A percentile compares a stretch with the other conserved stretches of the same genome.
phyloP scores from a whole-genome alignment of 352 stramenopile species.

The Phytophthora sp. region DNA sequence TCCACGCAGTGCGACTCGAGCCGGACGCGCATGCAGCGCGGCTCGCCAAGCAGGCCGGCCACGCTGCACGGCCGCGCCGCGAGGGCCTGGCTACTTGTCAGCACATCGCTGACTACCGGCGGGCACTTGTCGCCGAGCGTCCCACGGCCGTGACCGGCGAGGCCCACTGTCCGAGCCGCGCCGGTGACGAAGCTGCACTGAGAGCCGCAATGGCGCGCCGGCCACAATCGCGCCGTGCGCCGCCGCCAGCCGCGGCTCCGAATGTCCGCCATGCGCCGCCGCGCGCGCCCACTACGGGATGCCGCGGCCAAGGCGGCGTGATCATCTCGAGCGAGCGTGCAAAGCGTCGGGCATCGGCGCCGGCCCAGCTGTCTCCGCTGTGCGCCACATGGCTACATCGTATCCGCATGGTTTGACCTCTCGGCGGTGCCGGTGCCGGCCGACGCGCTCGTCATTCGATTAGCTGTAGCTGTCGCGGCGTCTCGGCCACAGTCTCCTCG shows the following conservation, averaged over 20 bases:
- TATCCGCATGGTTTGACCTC: not conserved
- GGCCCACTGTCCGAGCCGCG: conserved; percentile 10
- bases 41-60: not conserved
- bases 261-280: conserved; percentile 11
- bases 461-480: not conserved
- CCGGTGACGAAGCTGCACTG: conserved; percentile 22
- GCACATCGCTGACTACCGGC: not conserved
- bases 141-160: conserved; percentile 4
- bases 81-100: conserved; percentile 19
- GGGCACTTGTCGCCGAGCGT: conserved; percentile 11
- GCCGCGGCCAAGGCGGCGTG: not conserved
- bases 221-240: not conserved
- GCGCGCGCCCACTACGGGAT: not conserved
- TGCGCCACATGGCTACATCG: not conserved
- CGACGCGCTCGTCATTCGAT: not conserved
- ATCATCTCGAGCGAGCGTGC: too few relatives aligned
- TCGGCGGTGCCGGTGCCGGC: not conserved
- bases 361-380: too few relatives aligned
- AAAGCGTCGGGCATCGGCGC: too few relatives aligned
- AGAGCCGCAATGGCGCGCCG: not conserved
- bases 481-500: not conserved
- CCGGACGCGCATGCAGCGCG: not conserved
- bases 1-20: not conserved
- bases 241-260: conserved; percentile 1
- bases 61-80: not conserved